These are phyloP conservation scores for Neoascochyta sp. DNA, from an alignment of 2,329 filamentous ascomycete species.

Conservation along the genomic window DNA sequence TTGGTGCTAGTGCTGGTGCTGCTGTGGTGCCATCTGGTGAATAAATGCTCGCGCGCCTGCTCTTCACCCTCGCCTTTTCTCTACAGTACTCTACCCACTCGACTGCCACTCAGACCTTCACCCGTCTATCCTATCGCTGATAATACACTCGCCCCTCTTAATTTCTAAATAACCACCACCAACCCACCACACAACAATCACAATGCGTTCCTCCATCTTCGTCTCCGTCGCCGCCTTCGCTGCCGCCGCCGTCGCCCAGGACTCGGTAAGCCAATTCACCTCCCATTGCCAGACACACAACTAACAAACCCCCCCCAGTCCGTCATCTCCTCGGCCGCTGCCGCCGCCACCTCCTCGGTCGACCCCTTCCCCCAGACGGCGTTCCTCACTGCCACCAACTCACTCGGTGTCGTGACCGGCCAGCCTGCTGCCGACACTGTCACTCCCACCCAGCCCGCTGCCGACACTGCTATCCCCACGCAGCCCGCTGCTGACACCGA, in stretches of 20 bases:
- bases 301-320: constrained; percentile 6
- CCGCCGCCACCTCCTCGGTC: too few relatives aligned
- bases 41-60: constrained; percentile 1
- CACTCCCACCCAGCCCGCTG: constrained; percentile 24
- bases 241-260: constrained; percentile 23
- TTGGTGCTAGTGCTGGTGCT: too few relatives aligned
- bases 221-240: constrained; percentile 24
- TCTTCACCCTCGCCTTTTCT: constrained; percentile 4
- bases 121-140: constrained; percentile 6
- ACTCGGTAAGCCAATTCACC: constrained; percentile 13
- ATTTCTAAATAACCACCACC: constrained; percentile 8
- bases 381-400: constrained; percentile 30
- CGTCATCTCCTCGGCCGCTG: too few relatives aligned
- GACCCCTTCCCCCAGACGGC: constrained; percentile 26
- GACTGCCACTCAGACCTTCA: constrained; percentile 3
- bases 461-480: constrained; percentile 19
- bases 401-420: constrained; percentile 32
- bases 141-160: constrained; percentile 4
- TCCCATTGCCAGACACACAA: constrained; percentile 6
- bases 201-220: constrained; percentile 25
- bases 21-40: background rate
- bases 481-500: constrained; percentile 22
- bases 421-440: constrained; percentile 20
- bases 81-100: constrained; percentile 2
- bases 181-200: constrained; percentile 9